phyloP scores from a whole-genome alignment of 352 stramenopile species.

The Pythium coloratum region DNA sequence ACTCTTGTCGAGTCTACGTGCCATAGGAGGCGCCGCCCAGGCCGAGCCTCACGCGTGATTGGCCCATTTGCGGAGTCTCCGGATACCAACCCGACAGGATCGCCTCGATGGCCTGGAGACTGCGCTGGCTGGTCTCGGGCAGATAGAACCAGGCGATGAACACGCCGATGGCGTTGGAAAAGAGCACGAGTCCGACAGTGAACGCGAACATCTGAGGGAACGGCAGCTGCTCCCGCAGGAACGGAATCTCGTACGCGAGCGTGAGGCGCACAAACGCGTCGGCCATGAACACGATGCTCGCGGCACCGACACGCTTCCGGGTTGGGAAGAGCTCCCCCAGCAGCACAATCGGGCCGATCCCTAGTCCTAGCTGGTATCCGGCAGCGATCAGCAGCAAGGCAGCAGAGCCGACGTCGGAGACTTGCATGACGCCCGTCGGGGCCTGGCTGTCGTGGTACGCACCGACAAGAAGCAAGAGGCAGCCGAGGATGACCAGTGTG shows the following conservation, averaged over 20 bases:
- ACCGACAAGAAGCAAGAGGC: constrained; percentile 50
- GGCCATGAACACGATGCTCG: constrained; percentile 70
- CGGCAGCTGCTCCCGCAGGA: constrained; percentile 36
- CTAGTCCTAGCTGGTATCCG: constrained; percentile 65
- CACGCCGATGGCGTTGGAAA: constrained; percentile 45
- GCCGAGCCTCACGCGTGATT: constrained; percentile 51
- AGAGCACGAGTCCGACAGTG: constrained; percentile 40
- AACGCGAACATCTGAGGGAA: constrained; percentile 40
- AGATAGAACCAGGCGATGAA: constrained; percentile 66
- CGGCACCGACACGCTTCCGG: constrained; percentile 55
- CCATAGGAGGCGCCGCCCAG: constrained; percentile 30
- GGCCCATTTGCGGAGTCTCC: constrained; percentile 55
- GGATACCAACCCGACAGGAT: constrained; percentile 75
- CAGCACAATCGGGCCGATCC: constrained; percentile 55
- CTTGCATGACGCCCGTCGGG: constrained; percentile 29
- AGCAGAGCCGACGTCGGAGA: constrained; percentile 58
- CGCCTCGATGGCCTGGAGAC: constrained; percentile 79
- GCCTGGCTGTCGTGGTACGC: constrained; percentile 32
- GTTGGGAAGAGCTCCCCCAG: constrained; percentile 74
- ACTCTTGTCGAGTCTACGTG: neutral
- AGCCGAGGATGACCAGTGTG: constrained; percentile 48
- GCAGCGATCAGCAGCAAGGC: constrained; percentile 62
- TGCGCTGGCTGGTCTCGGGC: constrained; percentile 72
- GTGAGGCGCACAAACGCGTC: constrained; percentile 47
- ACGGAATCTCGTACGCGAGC: constrained; percentile 37